A percentile compares a stretch with the other conserved stretches of the same genome.
phyloP scores from a whole-genome alignment of 768 basidiomycete species.

The Boletus reticulatus region DNA sequence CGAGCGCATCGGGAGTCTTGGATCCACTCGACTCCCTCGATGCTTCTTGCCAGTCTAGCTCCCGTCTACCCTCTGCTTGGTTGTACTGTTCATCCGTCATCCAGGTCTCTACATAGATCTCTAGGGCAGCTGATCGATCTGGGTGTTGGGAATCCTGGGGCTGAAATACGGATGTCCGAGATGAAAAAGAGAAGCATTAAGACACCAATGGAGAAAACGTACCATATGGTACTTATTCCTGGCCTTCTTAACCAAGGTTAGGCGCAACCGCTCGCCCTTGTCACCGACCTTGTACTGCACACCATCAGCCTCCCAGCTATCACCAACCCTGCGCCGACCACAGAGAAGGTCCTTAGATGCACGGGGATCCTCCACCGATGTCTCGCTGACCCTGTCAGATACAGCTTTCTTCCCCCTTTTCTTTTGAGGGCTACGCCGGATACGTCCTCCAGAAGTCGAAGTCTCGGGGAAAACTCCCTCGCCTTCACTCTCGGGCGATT shows the following conservation, averaged over 20 bases:
- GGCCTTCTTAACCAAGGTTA: conserved; percentile 68
- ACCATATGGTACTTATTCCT: conserved; percentile 75
- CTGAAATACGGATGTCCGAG: conserved; percentile 38
- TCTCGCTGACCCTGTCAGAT: conserved; percentile 43
- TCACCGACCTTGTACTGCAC: conserved; percentile 68
- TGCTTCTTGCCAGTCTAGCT: conserved; percentile 70
- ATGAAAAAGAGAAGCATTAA: background rate
- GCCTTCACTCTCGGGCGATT: conserved; percentile 38
- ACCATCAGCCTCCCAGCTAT: conserved; percentile 75
- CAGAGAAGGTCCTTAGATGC: conserved; percentile 51
- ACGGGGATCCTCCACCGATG: conserved; percentile 47
- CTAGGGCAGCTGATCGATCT: conserved; percentile 63
- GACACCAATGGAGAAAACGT: conserved; percentile 19
- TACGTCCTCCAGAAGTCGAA: conserved; percentile 4
- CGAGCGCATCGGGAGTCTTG: conserved; percentile 39
- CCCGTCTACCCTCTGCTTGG: conserved; percentile 56
- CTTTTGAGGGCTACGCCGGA: conserved; percentile 37
- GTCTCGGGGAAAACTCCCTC: conserved; percentile 14
- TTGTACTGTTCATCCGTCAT: conserved; percentile 71
- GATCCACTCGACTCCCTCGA: conserved; percentile 42
- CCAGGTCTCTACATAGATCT: conserved; percentile 79
- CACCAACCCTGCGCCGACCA: conserved; percentile 60
- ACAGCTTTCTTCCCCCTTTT: conserved; percentile 51
- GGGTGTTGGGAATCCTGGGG: conserved; percentile 78
- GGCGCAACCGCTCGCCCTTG: conserved; percentile 67